These are phyloP conservation scores for Globisporangium cederbergense DNA, from an alignment of 352 stramenopile genomes.

Conservation along the genomic window DNA sequence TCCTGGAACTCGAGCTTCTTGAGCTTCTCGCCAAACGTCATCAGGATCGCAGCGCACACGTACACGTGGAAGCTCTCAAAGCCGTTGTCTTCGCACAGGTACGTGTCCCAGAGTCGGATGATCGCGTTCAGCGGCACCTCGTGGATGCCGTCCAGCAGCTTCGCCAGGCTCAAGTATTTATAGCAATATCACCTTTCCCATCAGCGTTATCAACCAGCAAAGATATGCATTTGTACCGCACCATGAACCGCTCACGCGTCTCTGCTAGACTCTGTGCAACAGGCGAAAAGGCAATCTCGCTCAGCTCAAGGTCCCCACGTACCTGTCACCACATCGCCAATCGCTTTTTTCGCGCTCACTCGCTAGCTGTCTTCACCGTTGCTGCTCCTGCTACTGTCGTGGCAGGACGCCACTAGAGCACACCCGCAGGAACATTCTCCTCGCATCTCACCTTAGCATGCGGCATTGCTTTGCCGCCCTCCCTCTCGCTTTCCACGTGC, in stretches of 20 bases:
- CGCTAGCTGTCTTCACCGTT: not conserved
- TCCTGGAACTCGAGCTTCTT: conserved; percentile 97
- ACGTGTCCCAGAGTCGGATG: conserved; percentile 99
- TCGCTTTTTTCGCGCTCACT: no score
- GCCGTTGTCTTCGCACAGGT: conserved; percentile 97
- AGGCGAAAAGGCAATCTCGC: no score
- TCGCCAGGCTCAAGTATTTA: conserved; percentile 98
- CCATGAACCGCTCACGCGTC: no score
- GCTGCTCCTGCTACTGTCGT: not conserved
- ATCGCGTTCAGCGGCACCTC: conserved; percentile 95
- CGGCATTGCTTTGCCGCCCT: not conserved
- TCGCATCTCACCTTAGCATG: not conserved
- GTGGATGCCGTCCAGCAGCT: conserved; percentile 97
- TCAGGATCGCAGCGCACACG: conserved; percentile 98
- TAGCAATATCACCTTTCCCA: conserved; percentile 26
- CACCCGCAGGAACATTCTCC: not conserved
- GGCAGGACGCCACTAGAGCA: no score
- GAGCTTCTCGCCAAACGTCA: conserved; percentile 94
- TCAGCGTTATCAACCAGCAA: no score
- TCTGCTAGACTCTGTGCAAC: no score
- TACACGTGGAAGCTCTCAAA: conserved; percentile 99
- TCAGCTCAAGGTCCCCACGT: no score
- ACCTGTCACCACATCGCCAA: no score
- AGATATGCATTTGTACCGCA: no score
- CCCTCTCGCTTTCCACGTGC: not conserved